These are phyloP conservation scores for Fusarium sp. DNA, from an alignment of 2,329 filamentous ascomycete genomes.

Conservation along the genomic window DNA sequence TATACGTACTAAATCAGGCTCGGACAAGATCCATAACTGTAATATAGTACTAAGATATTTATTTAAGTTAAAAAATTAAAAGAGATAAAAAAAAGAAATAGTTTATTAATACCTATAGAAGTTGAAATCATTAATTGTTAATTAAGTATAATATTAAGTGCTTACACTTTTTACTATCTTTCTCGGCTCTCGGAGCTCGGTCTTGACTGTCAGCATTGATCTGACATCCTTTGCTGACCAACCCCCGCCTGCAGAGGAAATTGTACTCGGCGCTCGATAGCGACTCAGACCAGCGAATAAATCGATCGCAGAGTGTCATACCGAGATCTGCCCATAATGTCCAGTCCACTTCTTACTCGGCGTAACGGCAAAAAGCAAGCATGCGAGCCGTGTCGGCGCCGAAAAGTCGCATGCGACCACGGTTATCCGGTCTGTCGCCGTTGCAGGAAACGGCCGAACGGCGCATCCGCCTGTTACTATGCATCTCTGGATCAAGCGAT, in stretches of 20 bases:
- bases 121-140: no score
- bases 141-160: no score
- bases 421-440: neutral
- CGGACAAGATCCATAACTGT: no score
- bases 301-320: no score
- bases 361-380: slow-evolving; percentile 6
- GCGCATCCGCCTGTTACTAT: neutral
- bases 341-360: neutral
- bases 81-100: no score
- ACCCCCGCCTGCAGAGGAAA: neutral
- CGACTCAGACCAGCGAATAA: fast-evolving
- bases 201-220: neutral
- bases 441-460: neutral
- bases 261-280: neutral
- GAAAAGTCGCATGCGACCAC: slow-evolving; percentile 6
- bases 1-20: no score
- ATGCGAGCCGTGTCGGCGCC: neutral
- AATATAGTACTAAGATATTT: no score
- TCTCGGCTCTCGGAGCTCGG: neutral
- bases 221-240: neutral
- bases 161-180: no score
- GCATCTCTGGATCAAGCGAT: neutral
- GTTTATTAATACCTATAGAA: no score
- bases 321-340: neutral
- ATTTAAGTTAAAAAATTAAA: no score